Evolutionary conservation across 495 filamentous ascomycete species (phyloP), one percentile per base, ranked within the genome.

Genomic region (Penicillium roqueforti): DNA sequence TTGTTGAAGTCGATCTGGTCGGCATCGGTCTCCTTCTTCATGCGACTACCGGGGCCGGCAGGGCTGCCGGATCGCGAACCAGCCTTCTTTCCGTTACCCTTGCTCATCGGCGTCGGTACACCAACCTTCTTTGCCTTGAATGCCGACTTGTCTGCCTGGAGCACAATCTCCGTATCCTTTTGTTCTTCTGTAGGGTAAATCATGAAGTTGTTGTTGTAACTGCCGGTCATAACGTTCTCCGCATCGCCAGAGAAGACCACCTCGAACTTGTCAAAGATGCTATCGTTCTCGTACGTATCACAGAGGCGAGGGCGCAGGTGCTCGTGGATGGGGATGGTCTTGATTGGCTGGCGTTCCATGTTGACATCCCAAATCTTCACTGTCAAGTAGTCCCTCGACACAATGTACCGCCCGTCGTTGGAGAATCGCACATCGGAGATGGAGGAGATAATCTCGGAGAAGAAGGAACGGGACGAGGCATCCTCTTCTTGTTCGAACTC

Each of bases 161-260:
- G 73, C 41, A 98, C 93, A 40, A 98, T 91, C 73, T 98, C 93
- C 6, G 92, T 92, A 65, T 98, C 95, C 73, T 92, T 92, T 56
- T 90, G 87, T 6, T 91, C 89, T 60, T 97, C 92, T 29, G 92
- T 93, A 1, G 93, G 93, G 72, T 98, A 98, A 62, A 98, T 98
- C 93, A 98, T 98, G 79, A 98, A 98, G 75, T 98, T 98, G 75
- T 98, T 98, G 82, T 98, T 98, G 79, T 98, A 98, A 68, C 89
- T 95, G 60, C 93, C 93, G 6, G 93, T 98, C 93, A 98, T 98
- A 54, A 97, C 93, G 64, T 98, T 97, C 77, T 95, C 92, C 8
- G 91, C 91, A 70, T 97, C 93, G 14, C 93, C 93, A 3, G 92
- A 97, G 73, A 98, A 97, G 36, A 97, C 95, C 52, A 98, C 93